A percentile compares a stretch with the other conserved stretches of the same genome.
These are phyloP conservation scores for Ceratocystis harringtonii DNA, from an alignment of 2,329 filamentous ascomycete genomes.

Conservation along the genomic window DNA sequence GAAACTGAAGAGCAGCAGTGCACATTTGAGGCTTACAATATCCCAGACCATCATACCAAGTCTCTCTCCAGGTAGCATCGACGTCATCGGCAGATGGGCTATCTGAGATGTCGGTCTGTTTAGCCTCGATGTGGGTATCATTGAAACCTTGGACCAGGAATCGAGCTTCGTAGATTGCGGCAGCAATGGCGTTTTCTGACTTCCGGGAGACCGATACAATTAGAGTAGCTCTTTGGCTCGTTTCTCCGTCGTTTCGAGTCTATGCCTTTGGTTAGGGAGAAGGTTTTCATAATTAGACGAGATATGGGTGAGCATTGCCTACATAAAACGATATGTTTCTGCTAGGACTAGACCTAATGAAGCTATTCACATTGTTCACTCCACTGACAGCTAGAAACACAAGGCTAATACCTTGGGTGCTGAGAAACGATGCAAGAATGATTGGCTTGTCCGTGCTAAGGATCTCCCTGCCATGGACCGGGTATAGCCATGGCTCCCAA, in stretches of 20 bases:
- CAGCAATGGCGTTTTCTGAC: slow-evolving; percentile 63
- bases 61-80: slow-evolving; percentile 55
- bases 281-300: background rate
- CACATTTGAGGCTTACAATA: slow-evolving; percentile 49
- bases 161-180: slow-evolving; percentile 78
- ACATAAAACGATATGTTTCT: slow-evolving; percentile 55
- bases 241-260: slow-evolving; percentile 51
- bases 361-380: slow-evolving; percentile 51
- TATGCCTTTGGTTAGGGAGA: slow-evolving; percentile 22
- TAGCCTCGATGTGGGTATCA: background rate
- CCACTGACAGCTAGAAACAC: slow-evolving; percentile 69
- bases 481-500: slow-evolving; percentile 74
- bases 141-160: slow-evolving; percentile 25
- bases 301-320: slow-evolving; percentile 22
- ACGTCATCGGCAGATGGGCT: slow-evolving; percentile 29
- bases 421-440: slow-evolving; percentile 63
- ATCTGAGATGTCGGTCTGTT: background rate
- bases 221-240: slow-evolving; percentile 42
- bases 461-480: slow-evolving; percentile 57
- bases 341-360: slow-evolving; percentile 49
- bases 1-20: background rate
- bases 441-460: slow-evolving; percentile 64
- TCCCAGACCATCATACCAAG: slow-evolving; percentile 84
- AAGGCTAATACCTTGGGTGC: slow-evolving; percentile 54
- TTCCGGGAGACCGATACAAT: slow-evolving; percentile 56